Conservation (phyloP, 306 rosid genomes). For the Quercus gilva region DNA sequence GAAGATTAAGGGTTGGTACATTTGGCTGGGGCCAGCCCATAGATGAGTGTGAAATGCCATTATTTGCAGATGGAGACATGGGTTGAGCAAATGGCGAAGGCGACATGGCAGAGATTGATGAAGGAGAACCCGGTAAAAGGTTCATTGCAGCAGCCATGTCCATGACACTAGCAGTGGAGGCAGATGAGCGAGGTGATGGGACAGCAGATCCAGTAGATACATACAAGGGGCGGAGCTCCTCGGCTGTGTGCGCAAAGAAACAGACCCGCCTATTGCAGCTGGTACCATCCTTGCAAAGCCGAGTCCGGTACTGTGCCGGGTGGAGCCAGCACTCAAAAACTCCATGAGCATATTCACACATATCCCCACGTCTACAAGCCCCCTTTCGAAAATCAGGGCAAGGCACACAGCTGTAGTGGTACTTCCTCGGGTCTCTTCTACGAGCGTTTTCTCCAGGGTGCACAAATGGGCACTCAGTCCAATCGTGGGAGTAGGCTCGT, state of each 20-base stretch:
- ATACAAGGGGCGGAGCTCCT: constrained; percentile 79
- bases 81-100: constrained; percentile 76
- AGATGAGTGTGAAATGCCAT: constrained; percentile 51
- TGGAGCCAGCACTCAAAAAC: constrained; percentile 97
- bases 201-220: constrained; percentile 87
- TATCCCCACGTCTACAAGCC: constrained; percentile 81
- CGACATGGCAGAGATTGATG: constrained; percentile 70
- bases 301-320: constrained; percentile 91
- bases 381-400: constrained; percentile 95
- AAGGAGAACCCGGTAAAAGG: constrained; percentile 75
- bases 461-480: constrained; percentile 97
- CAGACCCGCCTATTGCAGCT: constrained; percentile 80
- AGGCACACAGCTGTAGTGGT: constrained; percentile 90
- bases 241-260: constrained; percentile 74
- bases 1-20: constrained; percentile 83
- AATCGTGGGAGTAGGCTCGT: constrained; percentile 89
- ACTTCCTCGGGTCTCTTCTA: constrained; percentile 87
- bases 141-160: constrained; percentile 94
- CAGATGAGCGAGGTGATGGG: constrained; percentile 71
- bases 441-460: constrained; percentile 98
- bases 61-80: constrained; percentile 68
- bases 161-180: constrained; percentile 71
- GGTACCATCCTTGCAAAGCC: constrained; percentile 87
- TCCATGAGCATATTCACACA: constrained; percentile 97
- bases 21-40: constrained; percentile 76